Evolutionary conservation across 495 filamentous ascomycete species (phyloP).

Genomic region (Penicillium longicatenatum): DNA sequence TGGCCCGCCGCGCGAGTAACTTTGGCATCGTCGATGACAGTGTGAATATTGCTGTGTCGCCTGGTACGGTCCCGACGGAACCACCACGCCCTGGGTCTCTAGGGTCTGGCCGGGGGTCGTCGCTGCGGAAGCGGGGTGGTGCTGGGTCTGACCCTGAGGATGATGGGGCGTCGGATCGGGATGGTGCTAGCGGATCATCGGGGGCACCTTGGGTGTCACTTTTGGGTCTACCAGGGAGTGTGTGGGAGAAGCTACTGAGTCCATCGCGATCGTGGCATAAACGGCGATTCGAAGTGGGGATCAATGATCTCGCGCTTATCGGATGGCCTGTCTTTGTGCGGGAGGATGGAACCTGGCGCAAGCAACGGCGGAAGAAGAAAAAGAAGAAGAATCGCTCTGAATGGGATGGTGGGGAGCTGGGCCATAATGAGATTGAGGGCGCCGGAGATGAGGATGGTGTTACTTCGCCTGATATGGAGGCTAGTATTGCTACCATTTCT

Average conservation of each 20-base stretch:
- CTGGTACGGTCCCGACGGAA: slow-evolving; percentile 27
- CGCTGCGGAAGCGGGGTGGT: slow-evolving; percentile 37
- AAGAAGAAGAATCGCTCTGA: slow-evolving; percentile 42
- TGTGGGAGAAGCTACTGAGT: slow-evolving; percentile 81
- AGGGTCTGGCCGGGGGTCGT: slow-evolving; percentile 40
- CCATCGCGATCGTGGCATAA: slow-evolving; percentile 82
- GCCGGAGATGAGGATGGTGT: slow-evolving; percentile 31
- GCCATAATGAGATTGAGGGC: slow-evolving; percentile 47
- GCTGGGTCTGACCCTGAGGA: slow-evolving; percentile 47
- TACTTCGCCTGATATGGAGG: slow-evolving; percentile 33
- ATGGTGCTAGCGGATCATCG: slow-evolving; percentile 45
- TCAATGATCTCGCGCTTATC: slow-evolving; percentile 83
- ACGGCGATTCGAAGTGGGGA: slow-evolving; percentile 79
- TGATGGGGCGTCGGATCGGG: slow-evolving; percentile 47
- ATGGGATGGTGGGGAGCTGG: slow-evolving; percentile 44
- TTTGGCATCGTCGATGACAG: slow-evolving; percentile 41
- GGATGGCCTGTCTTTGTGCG: slow-evolving; percentile 86
- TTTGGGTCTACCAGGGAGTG: slow-evolving; percentile 71
- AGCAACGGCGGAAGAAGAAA: slow-evolving; percentile 64
- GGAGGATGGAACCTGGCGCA: slow-evolving; percentile 85
- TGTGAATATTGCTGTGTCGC: slow-evolving; percentile 29
- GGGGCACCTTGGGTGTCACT: slow-evolving; percentile 76
- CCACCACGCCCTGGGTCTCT: slow-evolving; percentile 44
- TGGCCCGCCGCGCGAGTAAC: slow-evolving; percentile 39
- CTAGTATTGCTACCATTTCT: slow-evolving; percentile 27